Evolutionary conservation across 2,329 filamentous ascomycete species (phyloP).

Genomic region (Penicillium sp.): DNA sequence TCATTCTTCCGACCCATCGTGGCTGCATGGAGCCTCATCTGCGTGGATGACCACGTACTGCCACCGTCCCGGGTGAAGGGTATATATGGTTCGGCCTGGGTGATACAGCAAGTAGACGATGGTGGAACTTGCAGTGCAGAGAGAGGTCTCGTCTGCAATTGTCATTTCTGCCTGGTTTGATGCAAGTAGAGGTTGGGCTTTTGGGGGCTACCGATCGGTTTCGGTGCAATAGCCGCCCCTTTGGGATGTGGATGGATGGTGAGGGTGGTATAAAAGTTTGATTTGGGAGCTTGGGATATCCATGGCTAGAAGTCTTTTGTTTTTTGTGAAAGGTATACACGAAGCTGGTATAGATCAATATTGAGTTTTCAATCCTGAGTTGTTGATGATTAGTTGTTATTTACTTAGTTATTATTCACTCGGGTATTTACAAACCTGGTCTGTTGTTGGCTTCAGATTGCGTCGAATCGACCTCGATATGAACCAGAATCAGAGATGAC

Average conservation of each 20-base stretch:
- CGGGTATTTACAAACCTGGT: slow-evolving; percentile 1
- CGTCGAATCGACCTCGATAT: slow-evolving; percentile 6
- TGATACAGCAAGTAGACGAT: slow-evolving; percentile 63
- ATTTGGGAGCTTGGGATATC: slow-evolving; percentile 25
- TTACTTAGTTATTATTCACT: too few species aligned
- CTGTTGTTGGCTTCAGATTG: neutral
- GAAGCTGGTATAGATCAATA: too few species aligned
- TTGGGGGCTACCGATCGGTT: slow-evolving; percentile 59
- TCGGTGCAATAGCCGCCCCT: slow-evolving; percentile 68
- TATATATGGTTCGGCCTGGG: slow-evolving; percentile 63
- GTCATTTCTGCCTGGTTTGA: slow-evolving; percentile 24
- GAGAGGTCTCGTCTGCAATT: neutral
- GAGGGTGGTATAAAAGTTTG: slow-evolving; percentile 33
- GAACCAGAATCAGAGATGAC: neutral
- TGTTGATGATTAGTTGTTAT: too few species aligned
- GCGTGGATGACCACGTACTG: slow-evolving; percentile 67
- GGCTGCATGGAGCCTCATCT: slow-evolving; percentile 44
- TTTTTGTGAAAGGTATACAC: neutral
- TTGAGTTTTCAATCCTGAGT: too few species aligned
- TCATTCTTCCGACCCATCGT: neutral
- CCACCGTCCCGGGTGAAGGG: slow-evolving; percentile 65
- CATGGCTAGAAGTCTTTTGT: slow-evolving; percentile 2
- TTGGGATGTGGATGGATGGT: slow-evolving; percentile 53
- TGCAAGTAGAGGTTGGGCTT: slow-evolving; percentile 56
- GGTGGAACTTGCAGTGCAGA: slow-evolving; percentile 60